phyloP scores from a whole-genome alignment of 2,329 filamentous ascomycete species.

The Pyrenochaeta sp. region DNA sequence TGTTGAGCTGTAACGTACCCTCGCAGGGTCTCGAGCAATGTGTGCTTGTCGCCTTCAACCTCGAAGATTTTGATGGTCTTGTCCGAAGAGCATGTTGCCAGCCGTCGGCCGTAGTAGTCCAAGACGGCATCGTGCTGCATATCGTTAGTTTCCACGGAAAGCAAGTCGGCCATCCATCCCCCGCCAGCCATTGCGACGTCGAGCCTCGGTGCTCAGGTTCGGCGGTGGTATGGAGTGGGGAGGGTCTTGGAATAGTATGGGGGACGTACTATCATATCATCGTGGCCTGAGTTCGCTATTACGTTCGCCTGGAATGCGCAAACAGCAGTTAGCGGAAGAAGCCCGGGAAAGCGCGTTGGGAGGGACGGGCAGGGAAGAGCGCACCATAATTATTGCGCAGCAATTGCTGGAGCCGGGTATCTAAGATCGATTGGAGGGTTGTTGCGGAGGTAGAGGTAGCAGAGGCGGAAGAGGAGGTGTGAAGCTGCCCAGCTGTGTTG shows the following conservation, averaged over 20 bases:
- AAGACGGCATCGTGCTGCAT: conserved; percentile 93
- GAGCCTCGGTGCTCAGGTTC: not conserved
- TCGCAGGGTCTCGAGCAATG: conserved; percentile 90
- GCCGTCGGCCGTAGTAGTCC: conserved; percentile 95
- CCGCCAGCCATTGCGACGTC: conserved; percentile 20
- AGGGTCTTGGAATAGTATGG: conserved; percentile 1
- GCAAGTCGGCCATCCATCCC: conserved; percentile 26
- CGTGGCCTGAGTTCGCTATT: conserved; percentile 86
- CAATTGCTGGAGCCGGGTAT: conserved; percentile 1
- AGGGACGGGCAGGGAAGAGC: conserved; percentile 12
- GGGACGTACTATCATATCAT: conserved; percentile 97
- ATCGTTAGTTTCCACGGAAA: conserved; percentile 43
- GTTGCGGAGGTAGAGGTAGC: not conserved
- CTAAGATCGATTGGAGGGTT: conserved; percentile 1
- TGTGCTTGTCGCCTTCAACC: conserved; percentile 90
- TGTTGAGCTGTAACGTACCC: conserved; percentile 66
- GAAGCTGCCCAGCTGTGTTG: conserved; percentile 20
- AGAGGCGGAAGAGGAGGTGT: conserved; percentile 9
- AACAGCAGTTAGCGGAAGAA: conserved; percentile 40
- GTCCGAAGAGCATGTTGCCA: conserved; percentile 97
- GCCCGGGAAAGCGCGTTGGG: conserved; percentile 29
- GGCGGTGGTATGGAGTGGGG: conserved; percentile 2
- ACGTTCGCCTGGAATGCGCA: conserved; percentile 69
- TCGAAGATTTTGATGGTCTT: conserved; percentile 99
- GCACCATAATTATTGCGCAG: conserved; percentile 35